Conservation (phyloP, 352 stramenopile species). For the Globisporangium paddicum region DNA sequence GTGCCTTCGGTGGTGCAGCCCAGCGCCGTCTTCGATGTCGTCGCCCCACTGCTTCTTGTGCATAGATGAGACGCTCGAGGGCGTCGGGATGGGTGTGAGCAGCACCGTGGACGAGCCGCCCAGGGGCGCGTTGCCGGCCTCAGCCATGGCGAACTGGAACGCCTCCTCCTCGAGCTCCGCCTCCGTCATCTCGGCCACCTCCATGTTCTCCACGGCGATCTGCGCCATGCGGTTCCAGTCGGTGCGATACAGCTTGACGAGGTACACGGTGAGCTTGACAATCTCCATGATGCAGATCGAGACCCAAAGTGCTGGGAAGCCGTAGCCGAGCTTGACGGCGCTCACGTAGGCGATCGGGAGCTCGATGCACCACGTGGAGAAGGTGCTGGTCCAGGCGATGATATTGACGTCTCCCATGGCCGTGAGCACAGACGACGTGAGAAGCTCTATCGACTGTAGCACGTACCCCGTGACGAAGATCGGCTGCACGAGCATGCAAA, state of each 20-base stretch:
- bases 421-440: constrained; percentile 35
- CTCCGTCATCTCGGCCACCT: constrained; percentile 26
- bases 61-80: constrained; percentile 3
- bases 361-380: too few relatives aligned
- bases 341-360: constrained; percentile 43
- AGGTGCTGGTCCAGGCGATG: constrained; percentile 34
- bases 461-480: constrained; percentile 48
- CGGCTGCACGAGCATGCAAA: constrained; percentile 41
- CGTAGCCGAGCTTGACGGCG: constrained; percentile 32
- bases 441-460: constrained; percentile 49
- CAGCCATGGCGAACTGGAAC: constrained; percentile 28
- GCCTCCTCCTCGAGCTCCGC: constrained; percentile 21
- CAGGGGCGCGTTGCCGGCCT: constrained; percentile 52
- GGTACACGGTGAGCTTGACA: constrained; percentile 34
- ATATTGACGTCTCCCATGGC: constrained; percentile 54
- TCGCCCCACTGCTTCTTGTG: constrained; percentile 47
- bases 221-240: constrained; percentile 43
- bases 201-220: constrained; percentile 34
- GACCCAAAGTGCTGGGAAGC: constrained; percentile 43
- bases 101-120: constrained; percentile 39
- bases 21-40: constrained; percentile 33
- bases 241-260: constrained; percentile 26
- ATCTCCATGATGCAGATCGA: constrained; percentile 40
- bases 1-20: background rate
- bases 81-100: constrained; percentile 30